Conservation (phyloP, 2,329 filamentous ascomycete species). For the Microcyclospora pomicola region DNA sequence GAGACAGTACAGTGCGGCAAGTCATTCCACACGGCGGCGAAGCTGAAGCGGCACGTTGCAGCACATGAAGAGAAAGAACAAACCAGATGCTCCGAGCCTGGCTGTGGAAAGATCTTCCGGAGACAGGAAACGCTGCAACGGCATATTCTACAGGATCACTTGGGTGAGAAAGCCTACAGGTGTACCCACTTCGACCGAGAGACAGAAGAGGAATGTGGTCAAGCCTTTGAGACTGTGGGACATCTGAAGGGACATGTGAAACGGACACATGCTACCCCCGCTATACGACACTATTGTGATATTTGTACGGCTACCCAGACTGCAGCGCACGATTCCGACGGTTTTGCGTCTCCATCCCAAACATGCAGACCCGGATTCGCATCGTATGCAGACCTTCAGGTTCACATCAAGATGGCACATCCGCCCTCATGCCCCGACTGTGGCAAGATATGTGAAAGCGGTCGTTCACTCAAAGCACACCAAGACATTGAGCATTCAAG, state of each 20-base stretch:
- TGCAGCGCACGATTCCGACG: no score
- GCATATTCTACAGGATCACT: conserved; percentile 65
- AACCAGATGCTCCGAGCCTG: conserved; percentile 31
- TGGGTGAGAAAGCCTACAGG: conserved; percentile 55
- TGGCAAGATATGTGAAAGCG: conserved; percentile 50
- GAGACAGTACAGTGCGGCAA: conserved; percentile 52
- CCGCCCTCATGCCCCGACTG: conserved; percentile 62
- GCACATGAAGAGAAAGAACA: conserved; percentile 61
- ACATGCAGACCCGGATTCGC: conserved; percentile 39
- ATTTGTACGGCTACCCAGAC: conserved; percentile 44
- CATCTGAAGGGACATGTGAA: conserved; percentile 59
- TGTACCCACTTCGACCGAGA: conserved; percentile 47
- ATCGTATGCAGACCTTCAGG: conserved; percentile 55
- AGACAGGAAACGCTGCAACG: conserved; percentile 77
- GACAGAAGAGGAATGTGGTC: conserved; percentile 40
- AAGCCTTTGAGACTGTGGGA: conserved; percentile 59
- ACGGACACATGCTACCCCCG: conserved; percentile 46
- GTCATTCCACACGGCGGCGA: conserved; percentile 65
- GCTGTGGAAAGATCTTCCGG: conserved; percentile 71
- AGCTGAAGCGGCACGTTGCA: conserved; percentile 62
- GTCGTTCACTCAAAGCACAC: conserved; percentile 59
- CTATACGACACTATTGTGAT: conserved; percentile 60
- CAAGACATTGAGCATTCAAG: conserved; percentile 57
- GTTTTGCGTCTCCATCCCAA: conserved; percentile 13
- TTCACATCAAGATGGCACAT: conserved; percentile 61